Percentiles rank a stretch among this genome's conserved stretches.
phyloP scores from a whole-genome alignment of 768 basidiomycete genomes.

The Lyophyllum semitale region DNA sequence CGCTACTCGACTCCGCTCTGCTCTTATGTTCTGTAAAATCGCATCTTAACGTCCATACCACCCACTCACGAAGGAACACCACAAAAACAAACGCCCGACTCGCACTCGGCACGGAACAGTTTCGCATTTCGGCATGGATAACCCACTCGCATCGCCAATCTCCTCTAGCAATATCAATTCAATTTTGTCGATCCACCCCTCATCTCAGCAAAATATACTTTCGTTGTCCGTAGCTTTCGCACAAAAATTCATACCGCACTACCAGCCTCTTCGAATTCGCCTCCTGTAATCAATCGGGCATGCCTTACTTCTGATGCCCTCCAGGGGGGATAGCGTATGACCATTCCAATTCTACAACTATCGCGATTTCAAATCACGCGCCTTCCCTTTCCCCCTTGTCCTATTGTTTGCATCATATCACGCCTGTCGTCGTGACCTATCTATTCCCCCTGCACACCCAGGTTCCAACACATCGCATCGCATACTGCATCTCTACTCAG shows the following conservation, averaged over 20 bases:
- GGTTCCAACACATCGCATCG: not conserved
- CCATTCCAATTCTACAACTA: not conserved
- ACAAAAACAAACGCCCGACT: constrained; percentile 2
- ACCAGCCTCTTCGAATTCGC: not conserved
- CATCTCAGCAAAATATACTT: constrained; percentile 21
- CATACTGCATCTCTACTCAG: not conserved
- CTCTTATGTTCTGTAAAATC: constrained; percentile 8
- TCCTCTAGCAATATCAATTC: constrained; percentile 5
- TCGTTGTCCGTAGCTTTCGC: constrained; percentile 15
- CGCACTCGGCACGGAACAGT: constrained; percentile 8
- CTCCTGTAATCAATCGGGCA: constrained; percentile 7
- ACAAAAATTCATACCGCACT: constrained; percentile 9
- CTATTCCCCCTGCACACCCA: not conserved
- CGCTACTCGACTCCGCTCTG: not conserved
- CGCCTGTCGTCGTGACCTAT: not conserved
- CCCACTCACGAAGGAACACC: constrained; percentile 1
- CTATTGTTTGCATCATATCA: not conserved
- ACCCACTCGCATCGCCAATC: constrained; percentile 4
- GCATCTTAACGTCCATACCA: constrained; percentile 5
- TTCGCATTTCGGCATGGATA: constrained; percentile 10
- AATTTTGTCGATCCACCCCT: not conserved
- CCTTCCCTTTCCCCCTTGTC: not conserved
- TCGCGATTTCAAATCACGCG: not conserved
- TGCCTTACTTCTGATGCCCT: not conserved
- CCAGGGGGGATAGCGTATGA: not conserved